Base-by-base conservation (phyloP, 1,284 basidiomycete genomes). In the Cutaneotrichosporon daszewskae region DNA sequence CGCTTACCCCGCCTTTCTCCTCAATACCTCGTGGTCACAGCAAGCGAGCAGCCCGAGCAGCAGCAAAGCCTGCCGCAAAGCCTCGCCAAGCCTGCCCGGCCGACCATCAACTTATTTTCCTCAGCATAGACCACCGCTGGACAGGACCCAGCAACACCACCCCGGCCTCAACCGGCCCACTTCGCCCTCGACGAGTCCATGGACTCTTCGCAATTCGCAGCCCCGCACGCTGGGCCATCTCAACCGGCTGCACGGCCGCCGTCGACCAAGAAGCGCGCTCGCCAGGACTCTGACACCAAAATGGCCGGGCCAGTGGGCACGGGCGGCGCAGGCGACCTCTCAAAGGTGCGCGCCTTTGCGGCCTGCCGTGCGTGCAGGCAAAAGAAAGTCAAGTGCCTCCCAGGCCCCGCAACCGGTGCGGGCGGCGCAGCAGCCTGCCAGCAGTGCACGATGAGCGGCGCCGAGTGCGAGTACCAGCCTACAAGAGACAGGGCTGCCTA, bases 311-410 rank as follows among this genome's bases (percentile, higher is more conserved):
- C 44, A 11, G 22, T n/a, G 5, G 27, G 16, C 5, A 16, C 43
- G 3, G 24, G 32, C 17, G 24, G 36, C 12, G 27, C 48, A 14
- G 45, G 49, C 27, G 62, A 66, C 36, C 31, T 61, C 17, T 46
- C 55, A 22, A 66, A 66, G 43, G 57, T 64, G n/a, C 54, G 66
- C 22, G 60, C 66, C 2, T 62, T 66, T 36, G 57, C 64, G 0
- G 66, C 66, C 1, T 69, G 66, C 43, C 49, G 54, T n/a, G 56
- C 52, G 3, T 69, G 66, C 46, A 55, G 66, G 14, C 40, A 49
- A 23, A 69, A 69, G 43, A 69, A 69, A 44, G 50, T 67, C 45
- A 69, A 66, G 47, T 68, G 66, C 45, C 57, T 64, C 5, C 66
- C 66, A 10, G 57, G 57, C 5, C 45, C 51, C 13, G 32, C 42